These are phyloP conservation scores for Lentithecium fluviatile DNA, from an alignment of 495 filamentous ascomycete species.

Conservation along the genomic window DNA sequence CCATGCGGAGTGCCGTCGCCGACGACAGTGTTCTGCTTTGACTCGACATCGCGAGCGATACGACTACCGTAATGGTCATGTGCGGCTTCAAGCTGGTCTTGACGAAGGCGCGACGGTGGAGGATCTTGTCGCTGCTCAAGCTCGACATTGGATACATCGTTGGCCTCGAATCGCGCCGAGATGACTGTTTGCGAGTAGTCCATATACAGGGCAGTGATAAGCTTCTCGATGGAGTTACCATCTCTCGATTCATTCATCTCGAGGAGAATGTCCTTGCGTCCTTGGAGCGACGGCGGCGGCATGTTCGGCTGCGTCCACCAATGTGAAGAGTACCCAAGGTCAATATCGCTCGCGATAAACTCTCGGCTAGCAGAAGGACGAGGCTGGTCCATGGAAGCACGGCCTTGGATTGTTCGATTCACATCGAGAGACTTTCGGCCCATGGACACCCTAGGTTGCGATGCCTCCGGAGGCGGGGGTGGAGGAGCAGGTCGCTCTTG, in stretches of 20 bases:
- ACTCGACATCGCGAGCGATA: slow-evolving; percentile 64
- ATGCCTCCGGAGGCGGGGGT: slow-evolving; percentile 48
- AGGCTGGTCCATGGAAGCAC: slow-evolving; percentile 71
- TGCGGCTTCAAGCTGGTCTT: slow-evolving; percentile 87
- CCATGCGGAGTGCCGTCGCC: slow-evolving; percentile 78
- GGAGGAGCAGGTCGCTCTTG: slow-evolving; percentile 21
- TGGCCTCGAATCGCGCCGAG: slow-evolving; percentile 73
- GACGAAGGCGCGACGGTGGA: slow-evolving; percentile 78
- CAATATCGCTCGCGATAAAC: slow-evolving; percentile 82
- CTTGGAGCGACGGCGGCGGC: slow-evolving; percentile 77
- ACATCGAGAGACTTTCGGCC: slow-evolving; percentile 70
- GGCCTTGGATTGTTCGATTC: slow-evolving; percentile 51
- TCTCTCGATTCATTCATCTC: slow-evolving; percentile 78
- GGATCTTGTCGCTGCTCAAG: slow-evolving; percentile 86
- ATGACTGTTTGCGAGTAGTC: slow-evolving; percentile 96
- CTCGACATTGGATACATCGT: slow-evolving; percentile 66
- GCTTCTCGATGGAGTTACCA: slow-evolving; percentile 67
- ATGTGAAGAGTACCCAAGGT: slow-evolving; percentile 64
- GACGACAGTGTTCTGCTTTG: slow-evolving; percentile 73
- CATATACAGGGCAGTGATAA: slow-evolving; percentile 81
- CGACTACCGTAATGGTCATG: slow-evolving; percentile 73
- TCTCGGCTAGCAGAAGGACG: slow-evolving; percentile 69
- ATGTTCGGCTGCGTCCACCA: slow-evolving; percentile 83
- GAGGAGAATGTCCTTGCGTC: slow-evolving; percentile 76
- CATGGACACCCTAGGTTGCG: slow-evolving; percentile 41